Conservation (phyloP, 2,329 filamentous ascomycete species). For the Sporothrix schenckii region DNA sequence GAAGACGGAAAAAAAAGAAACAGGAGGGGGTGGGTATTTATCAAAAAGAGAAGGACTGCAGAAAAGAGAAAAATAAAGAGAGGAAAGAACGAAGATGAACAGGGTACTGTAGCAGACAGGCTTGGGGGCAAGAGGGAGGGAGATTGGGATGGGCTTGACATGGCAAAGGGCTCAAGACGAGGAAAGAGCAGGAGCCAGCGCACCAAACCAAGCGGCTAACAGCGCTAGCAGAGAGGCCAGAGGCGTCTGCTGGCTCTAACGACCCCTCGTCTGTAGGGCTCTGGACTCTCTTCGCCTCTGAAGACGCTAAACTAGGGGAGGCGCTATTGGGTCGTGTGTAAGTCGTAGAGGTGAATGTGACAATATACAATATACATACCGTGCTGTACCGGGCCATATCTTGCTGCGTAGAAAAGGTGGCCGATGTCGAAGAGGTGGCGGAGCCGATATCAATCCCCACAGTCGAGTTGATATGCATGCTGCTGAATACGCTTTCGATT, state of each 20-base stretch:
- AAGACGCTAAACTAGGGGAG: constrained; percentile 18
- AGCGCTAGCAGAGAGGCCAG: background rate
- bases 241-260: background rate
- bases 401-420: background rate
- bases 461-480: constrained; percentile 8
- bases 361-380: constrained; percentile 10
- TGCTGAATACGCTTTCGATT: background rate
- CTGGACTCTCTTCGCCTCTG: background rate
- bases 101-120: background rate
- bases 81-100: background rate
- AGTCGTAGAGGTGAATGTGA: background rate
- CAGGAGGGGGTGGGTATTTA: constrained; percentile 11
- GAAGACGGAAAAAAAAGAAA: background rate
- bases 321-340: background rate
- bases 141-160: background rate
- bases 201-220: background rate
- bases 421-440: constrained; percentile 2
- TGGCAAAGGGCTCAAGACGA: background rate
- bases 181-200: constrained; percentile 4
- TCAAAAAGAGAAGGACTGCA: constrained; percentile 12
- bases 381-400: background rate
- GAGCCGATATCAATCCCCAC: background rate
- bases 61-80: background rate
- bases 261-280: background rate
- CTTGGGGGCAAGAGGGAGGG: background rate